Evolutionary conservation across 495 filamentous ascomycete species (phyloP), one percentile per base, ranked within the genome.

Genomic region (Hyaloscypha hepaticicola): DNA sequence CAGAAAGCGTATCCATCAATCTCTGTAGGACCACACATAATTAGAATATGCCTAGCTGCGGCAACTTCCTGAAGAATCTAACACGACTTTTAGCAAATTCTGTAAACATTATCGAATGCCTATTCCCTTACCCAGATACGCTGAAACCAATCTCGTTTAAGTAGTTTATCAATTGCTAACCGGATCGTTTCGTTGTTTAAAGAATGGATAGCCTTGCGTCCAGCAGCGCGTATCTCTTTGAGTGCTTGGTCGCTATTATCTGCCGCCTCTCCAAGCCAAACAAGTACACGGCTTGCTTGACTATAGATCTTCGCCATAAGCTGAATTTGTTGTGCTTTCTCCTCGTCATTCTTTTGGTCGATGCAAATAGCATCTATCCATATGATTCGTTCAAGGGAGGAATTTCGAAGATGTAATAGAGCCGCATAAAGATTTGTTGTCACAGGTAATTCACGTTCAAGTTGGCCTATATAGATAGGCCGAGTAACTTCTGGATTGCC

Each of bases 221-320:
- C 50, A 59, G 64, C 64, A 29, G 0, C 34, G 19, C 41, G 67
- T 55, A 72, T 66, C 22, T 59, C 51, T 49, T 68, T 48, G 16
- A 71, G 61, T 14, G 55, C 71, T 59, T 58, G 55, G 11, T 67
- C 28, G 58, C 65, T 67, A 49, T 71, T 61, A 28, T 70, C 66
- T 9, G 45, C 63, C 21, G 67, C 67, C 25, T 67, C 61, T 27
- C 75, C 70, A 12, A 72, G 68, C 67, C 67, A 80, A 22, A 78
- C 71, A 48, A 74, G 27, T 25, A 78, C 75, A 19, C 63, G 53
- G 5, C 27, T 61, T 26, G 76, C 75, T 50, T 68, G 58, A 1
- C 27, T 56, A 63, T 79, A 80, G 38, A 80, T 77, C 66, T 61
- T 68, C 16, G 66, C 69, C 70, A 75, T 75, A 0, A 59, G 38